Evolutionary conservation across 2,329 filamentous ascomycete genomes (phyloP).

Genomic region (Fusarium circinatum): DNA sequence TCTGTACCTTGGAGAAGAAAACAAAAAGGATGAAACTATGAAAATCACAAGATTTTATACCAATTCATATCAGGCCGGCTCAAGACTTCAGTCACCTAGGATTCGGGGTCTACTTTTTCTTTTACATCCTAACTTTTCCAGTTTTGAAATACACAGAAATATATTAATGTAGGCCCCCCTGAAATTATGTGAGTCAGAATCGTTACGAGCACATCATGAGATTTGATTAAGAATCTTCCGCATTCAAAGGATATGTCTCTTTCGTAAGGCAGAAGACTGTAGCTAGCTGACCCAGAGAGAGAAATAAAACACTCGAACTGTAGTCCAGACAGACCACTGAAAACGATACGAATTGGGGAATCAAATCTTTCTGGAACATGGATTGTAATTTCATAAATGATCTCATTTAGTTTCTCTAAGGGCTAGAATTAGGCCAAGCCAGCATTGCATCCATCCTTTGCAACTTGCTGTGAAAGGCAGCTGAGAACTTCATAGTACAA

Average conservation of each 20-base stretch:
- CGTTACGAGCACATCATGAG: not conserved
- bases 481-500: not conserved
- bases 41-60: not conserved
- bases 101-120: not conserved
- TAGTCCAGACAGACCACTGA: no score
- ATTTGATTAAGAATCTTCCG: not conserved
- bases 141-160: not conserved
- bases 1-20: not conserved
- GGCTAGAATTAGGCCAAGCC: not conserved
- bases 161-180: not conserved
- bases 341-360: not conserved
- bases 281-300: not conserved
- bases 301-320: not conserved
- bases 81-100: not conserved
- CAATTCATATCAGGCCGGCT: fast-evolving
- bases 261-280: not conserved
- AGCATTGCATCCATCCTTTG: not conserved
- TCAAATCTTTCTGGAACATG: not conserved
- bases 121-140: no score
- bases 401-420: no score
- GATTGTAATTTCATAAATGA: no score
- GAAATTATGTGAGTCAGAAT: not conserved
- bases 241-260: not conserved
- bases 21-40: no score
- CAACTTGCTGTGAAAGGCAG: not conserved